phyloP scores from a whole-genome alignment of 441 rosid genomes.

The Jatropha multifida region DNA sequence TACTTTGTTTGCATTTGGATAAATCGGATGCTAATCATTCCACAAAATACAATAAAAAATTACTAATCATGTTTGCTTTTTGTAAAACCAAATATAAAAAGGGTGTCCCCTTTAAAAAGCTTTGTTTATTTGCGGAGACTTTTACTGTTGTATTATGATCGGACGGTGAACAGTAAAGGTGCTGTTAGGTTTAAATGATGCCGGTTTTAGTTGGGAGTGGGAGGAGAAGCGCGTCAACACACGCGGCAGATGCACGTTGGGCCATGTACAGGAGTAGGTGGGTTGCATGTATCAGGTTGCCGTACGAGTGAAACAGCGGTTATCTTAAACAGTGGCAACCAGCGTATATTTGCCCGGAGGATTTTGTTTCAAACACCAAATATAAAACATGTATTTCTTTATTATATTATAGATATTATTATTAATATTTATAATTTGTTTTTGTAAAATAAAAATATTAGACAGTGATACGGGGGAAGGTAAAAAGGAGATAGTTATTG shows the following conservation, averaged over 20 bases:
- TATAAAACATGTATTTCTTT: no score
- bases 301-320: slow-evolving; percentile 18
- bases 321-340: not conserved
- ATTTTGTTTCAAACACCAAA: not conserved
- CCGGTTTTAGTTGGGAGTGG: not conserved
- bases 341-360: not conserved
- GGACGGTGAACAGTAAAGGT: slow-evolving; percentile 24
- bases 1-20: slow-evolving; percentile 12
- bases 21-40: slow-evolving; percentile 23
- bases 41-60: not conserved
- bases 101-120: not conserved
- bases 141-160: slow-evolving; percentile 25
- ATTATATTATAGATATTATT: no score
- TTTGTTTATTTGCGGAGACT: slow-evolving; percentile 22
- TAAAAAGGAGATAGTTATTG: not conserved
- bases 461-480: not conserved
- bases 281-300: slow-evolving; percentile 14
- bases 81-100: not conserved
- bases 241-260: not conserved
- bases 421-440: not conserved
- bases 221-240: slow-evolving; percentile 11
- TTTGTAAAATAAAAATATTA: no score
- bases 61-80: slow-evolving; percentile 14
- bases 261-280: slow-evolving; percentile 3
- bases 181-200: not conserved